Evolutionary conservation across 2,329 filamentous ascomycete genomes (phyloP).

Genomic region (Scedosporium boydii): DNA sequence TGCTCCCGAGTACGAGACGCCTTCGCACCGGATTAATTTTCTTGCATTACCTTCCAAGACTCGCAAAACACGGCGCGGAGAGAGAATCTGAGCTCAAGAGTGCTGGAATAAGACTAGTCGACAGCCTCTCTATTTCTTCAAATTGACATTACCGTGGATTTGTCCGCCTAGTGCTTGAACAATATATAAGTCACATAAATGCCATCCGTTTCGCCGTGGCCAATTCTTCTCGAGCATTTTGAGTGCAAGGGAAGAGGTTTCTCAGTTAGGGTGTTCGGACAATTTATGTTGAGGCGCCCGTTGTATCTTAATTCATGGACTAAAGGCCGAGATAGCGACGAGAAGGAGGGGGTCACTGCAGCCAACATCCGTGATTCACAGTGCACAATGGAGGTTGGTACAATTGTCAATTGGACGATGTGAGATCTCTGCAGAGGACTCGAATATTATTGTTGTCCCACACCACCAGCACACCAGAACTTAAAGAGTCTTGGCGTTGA

Average conservation of each 20-base stretch:
- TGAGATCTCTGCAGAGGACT: no score
- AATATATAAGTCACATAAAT: not conserved
- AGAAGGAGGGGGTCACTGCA: constrained; percentile 9
- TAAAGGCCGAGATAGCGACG: constrained; percentile 15
- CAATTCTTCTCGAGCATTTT: not conserved
- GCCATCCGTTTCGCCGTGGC: not conserved
- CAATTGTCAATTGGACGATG: not conserved
- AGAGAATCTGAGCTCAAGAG: not conserved
- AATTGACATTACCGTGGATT: not conserved
- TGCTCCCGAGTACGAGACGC: not conserved
- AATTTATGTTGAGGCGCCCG: constrained; percentile 10
- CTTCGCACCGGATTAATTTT: not conserved
- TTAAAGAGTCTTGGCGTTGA: no score
- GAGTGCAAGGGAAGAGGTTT: constrained; percentile 2
- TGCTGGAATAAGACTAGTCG: not conserved
- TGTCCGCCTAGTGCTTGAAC: not conserved
- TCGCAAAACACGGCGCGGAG: not conserved
- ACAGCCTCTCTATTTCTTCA: not conserved
- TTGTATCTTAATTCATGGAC: constrained; percentile 10
- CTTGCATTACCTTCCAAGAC: not conserved
- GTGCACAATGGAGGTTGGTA: not conserved
- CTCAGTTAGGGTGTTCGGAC: constrained; percentile 7
- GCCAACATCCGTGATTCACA: not conserved
- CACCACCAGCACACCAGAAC: no score
- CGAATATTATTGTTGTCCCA: no score